phyloP scores from a whole-genome alignment of 192 early-diverging fungal genomes.

The Mortierella hygrophila region DNA sequence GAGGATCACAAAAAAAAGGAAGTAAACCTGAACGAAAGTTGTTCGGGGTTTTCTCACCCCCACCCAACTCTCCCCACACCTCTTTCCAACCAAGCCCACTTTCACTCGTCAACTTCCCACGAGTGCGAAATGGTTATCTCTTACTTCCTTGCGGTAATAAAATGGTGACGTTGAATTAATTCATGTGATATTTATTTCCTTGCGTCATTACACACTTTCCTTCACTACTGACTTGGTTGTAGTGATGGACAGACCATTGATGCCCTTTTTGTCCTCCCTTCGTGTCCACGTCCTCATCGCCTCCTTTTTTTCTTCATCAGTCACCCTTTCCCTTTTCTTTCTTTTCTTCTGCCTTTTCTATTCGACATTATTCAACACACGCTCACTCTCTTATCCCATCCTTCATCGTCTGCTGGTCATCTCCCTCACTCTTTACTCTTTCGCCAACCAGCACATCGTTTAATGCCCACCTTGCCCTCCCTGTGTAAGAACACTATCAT shows the following conservation, averaged over 20 bases:
- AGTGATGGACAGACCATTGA: slow-evolving; percentile 3
- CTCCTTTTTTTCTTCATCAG: not conserved
- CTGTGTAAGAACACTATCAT: not conserved
- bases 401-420: not conserved
- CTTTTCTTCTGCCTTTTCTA: not conserved
- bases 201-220: not conserved
- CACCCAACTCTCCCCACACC: not conserved
- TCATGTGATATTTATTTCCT: not conserved
- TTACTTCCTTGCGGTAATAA: not conserved
- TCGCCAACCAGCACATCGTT: not conserved
- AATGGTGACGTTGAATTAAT: not conserved
- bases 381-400: not conserved
- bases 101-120: not conserved
- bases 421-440: not conserved
- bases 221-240: not conserved
- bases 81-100: not conserved
- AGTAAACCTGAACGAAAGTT: not conserved
- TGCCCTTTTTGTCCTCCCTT: not conserved
- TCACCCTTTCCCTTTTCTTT: not conserved
- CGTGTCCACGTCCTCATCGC: not conserved
- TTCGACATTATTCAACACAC: slow-evolving; percentile 1
- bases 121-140: not conserved
- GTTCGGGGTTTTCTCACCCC: not conserved
- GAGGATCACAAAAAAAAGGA: not conserved
- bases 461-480: not conserved